Evolutionary conservation across 1,284 basidiomycete genomes (phyloP).

Genomic region (Microbotryum intermedium): DNA sequence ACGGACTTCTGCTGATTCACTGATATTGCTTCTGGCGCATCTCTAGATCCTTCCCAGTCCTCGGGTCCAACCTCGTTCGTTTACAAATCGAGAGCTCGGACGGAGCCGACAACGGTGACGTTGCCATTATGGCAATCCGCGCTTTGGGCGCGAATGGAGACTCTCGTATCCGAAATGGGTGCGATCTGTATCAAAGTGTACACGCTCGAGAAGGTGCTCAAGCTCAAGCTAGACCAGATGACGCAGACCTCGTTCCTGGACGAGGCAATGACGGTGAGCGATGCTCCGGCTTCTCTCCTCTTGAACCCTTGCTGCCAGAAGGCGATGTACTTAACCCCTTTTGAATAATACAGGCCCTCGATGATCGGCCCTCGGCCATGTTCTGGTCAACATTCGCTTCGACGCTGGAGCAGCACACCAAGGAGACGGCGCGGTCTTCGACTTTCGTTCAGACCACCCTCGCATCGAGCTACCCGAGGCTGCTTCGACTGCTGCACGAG

Average conservation of each 20-base stretch:
- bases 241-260: constrained; percentile 76
- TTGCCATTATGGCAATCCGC: constrained; percentile 71
- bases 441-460: constrained; percentile 79
- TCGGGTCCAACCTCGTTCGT: constrained; percentile 31
- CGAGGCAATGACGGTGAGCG: constrained; percentile 72
- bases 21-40: background rate
- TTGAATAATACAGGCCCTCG: constrained; percentile 51
- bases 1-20: background rate
- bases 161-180: constrained; percentile 77
- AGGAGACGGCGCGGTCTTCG: constrained; percentile 64
- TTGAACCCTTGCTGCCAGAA: too few relatives aligned
- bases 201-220: constrained; percentile 84
- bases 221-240: constrained; percentile 70
- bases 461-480: constrained; percentile 69
- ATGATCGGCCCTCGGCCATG: constrained; percentile 76
- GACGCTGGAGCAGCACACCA: constrained; percentile 67
- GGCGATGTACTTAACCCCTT: too few relatives aligned
- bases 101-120: constrained; percentile 72
- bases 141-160: constrained; percentile 73
- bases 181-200: constrained; percentile 88
- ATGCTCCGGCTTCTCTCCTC: too few relatives aligned
- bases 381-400: constrained; percentile 82
- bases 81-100: constrained; percentile 70
- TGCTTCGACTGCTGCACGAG: constrained; percentile 84
- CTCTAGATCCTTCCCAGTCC: background rate